These are phyloP conservation scores for Pseudohalonectria lignicola DNA, from an alignment of 2,329 filamentous ascomycete genomes.

Conservation along the genomic window DNA sequence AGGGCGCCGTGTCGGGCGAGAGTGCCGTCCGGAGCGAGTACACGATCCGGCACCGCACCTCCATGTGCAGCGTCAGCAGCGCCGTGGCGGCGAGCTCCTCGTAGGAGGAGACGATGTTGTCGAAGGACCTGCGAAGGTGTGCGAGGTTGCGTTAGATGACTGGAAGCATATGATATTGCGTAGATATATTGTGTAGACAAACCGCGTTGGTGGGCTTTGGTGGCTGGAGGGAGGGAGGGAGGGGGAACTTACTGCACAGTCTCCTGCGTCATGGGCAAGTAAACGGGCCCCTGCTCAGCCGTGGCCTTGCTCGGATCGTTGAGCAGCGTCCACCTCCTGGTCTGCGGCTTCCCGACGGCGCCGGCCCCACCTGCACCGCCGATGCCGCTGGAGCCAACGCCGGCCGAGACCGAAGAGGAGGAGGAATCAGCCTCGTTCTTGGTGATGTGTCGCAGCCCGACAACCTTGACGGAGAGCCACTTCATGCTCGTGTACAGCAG, in stretches of 20 bases:
- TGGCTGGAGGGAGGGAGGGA: too few species aligned
- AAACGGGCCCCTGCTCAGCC: conserved; percentile 57
- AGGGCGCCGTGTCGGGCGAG: conserved; percentile 49
- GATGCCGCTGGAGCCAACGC: conserved; percentile 26
- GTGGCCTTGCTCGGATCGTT: conserved; percentile 47
- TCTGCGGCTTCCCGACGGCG: conserved; percentile 30
- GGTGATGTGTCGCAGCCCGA: conserved; percentile 74
- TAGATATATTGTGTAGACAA: too few species aligned
- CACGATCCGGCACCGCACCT: conserved; percentile 76
- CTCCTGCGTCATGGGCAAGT: conserved; percentile 79
- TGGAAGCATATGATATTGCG: neutral
- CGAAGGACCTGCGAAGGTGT: conserved; percentile 56
- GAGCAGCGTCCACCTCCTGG: conserved; percentile 72
- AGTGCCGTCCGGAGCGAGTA: conserved; percentile 59
- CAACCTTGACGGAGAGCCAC: conserved; percentile 81
- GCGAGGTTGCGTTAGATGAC: too few species aligned
- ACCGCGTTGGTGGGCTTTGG: too few species aligned
- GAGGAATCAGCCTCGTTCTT: conserved; percentile 58
- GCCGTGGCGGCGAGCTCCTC: conserved; percentile 69
- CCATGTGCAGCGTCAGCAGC: conserved; percentile 77
- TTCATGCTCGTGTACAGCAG: conserved; percentile 96
- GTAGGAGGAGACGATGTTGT: conserved; percentile 74
- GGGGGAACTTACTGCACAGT: conserved; percentile 57
- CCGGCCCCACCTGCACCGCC: too few species aligned
- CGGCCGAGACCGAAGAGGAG: conserved; percentile 13